Percentiles rank a stretch among this genome's conserved stretches.
phyloP scores from a whole-genome alignment of 495 filamentous ascomycete genomes.

The Penicillium dipodomyicola region DNA sequence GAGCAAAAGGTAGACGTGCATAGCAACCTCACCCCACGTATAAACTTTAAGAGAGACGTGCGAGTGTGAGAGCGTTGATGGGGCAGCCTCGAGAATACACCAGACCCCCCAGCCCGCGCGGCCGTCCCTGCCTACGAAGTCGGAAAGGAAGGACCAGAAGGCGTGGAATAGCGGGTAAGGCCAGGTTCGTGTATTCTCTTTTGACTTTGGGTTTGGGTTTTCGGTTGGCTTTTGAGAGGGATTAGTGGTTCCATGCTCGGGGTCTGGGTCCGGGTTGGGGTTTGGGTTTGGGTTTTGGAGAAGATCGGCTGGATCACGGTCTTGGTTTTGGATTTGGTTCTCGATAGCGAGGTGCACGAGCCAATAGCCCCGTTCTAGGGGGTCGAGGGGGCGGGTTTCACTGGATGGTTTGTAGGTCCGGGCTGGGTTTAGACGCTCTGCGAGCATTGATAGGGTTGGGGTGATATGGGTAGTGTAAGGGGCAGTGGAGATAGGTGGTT shows the following conservation, averaged over 20 bases:
- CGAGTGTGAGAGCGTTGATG: background rate
- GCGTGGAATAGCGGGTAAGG: constrained; percentile 31
- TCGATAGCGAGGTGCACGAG: constrained; percentile 45
- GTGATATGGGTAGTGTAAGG: constrained; percentile 54
- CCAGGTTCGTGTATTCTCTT: constrained; percentile 21
- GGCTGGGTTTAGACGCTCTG: constrained; percentile 47
- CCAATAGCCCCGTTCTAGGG: constrained; percentile 70
- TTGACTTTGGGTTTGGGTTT: background rate
- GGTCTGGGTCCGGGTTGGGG: background rate
- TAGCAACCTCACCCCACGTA: constrained; percentile 63
- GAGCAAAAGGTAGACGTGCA: constrained; percentile 63
- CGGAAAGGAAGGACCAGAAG: constrained; percentile 61
- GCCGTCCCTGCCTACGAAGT: constrained; percentile 54
- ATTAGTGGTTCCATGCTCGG: background rate
- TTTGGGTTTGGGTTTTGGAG: background rate
- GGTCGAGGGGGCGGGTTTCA: constrained; percentile 49
- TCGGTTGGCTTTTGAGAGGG: background rate
- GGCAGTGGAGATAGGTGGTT: constrained; percentile 40
- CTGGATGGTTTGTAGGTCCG: constrained; percentile 51
- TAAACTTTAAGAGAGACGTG: constrained; percentile 53
- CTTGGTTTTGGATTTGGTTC: background rate
- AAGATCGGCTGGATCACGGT: background rate
- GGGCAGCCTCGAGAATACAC: constrained; percentile 37
- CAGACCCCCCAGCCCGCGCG: constrained; percentile 68
- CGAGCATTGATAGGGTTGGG: constrained; percentile 51